Evolutionary conservation across 1,284 basidiomycete species (phyloP).

Genomic region (Cryptococcus jaspeensis): DNA sequence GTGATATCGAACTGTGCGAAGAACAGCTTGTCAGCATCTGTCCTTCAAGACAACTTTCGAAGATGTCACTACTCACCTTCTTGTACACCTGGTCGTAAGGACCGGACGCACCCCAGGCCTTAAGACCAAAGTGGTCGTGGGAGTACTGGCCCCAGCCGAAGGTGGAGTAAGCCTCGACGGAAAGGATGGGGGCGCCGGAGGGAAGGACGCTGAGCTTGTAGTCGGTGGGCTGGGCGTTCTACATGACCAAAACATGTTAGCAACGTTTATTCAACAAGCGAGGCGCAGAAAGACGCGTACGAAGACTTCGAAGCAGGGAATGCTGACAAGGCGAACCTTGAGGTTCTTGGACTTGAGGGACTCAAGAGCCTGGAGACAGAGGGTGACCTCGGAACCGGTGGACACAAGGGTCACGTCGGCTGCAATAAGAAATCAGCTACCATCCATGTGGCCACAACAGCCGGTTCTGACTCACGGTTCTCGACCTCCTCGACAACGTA

Average conservation of each 20-base stretch:
- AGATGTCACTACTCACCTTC: constrained; percentile 53
- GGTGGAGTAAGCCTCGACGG: constrained; percentile 77
- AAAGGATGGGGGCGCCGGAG: constrained; percentile 83
- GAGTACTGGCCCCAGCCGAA: constrained; percentile 82
- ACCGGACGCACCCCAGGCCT: constrained; percentile 81
- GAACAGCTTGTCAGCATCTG: neutral
- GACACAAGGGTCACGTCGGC: constrained; percentile 81
- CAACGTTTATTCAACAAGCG: neutral
- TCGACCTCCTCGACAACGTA: constrained; percentile 82
- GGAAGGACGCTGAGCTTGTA: constrained; percentile 83
- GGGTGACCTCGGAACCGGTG: constrained; percentile 82
- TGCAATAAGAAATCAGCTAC: neutral
- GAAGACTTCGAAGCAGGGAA: constrained; percentile 89
- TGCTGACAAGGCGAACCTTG: constrained; percentile 78
- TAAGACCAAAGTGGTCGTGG: constrained; percentile 82
- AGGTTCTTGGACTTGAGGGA: constrained; percentile 71
- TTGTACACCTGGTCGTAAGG: constrained; percentile 87
- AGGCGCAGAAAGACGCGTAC: constrained; percentile 14
- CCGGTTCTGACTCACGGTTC: constrained; percentile 52
- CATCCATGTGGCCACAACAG: neutral
- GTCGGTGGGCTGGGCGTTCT: constrained; percentile 71
- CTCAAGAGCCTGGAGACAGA: constrained; percentile 79
- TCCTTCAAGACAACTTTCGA: neutral
- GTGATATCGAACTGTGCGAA: constrained; percentile 69
- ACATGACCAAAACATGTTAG: neutral